Conservation (phyloP, 345 rosid genomes). For the Brassica nigra region DNA sequence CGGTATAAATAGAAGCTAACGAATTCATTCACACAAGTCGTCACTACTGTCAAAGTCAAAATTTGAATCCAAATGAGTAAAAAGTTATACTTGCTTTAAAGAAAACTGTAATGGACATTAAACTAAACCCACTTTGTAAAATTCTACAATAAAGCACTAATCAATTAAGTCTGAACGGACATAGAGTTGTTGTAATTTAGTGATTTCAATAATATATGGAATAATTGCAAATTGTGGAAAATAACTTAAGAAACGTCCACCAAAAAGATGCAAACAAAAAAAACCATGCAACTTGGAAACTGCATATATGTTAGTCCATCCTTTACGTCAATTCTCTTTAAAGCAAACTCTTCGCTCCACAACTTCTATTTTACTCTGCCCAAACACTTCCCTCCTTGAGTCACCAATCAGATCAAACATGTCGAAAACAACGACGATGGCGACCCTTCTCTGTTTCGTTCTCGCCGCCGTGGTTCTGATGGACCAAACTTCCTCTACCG, state of each 20-base stretch:
- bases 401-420: conserved; percentile 9
- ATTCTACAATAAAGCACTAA: conserved; percentile 20
- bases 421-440: conserved; percentile 9
- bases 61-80: conserved; percentile 5
- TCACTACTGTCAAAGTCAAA: conserved; percentile 14
- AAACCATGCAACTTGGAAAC: conserved; percentile 26
- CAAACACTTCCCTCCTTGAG: background rate
- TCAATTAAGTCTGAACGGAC: background rate
- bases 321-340: conserved; percentile 63
- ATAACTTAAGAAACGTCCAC: conserved; percentile 25
- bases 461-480: conserved; percentile 36
- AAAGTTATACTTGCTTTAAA: background rate
- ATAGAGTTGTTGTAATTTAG: conserved; percentile 23
- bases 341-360: conserved; percentile 47
- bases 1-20: background rate
- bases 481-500: conserved; percentile 44
- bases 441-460: conserved; percentile 26
- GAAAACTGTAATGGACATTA: conserved; percentile 7
- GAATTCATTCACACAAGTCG: conserved; percentile 18
- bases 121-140: conserved; percentile 7
- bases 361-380: conserved; percentile 17
- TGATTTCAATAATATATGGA: conserved; percentile 10
- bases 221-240: conserved; percentile 7
- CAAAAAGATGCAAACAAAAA: background rate
- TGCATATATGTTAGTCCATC: conserved; percentile 40